Evolutionary conservation across 257 asterid genomes (phyloP), one percentile per base, ranked within the genome.

Genomic region (Misopates orontium): DNA sequence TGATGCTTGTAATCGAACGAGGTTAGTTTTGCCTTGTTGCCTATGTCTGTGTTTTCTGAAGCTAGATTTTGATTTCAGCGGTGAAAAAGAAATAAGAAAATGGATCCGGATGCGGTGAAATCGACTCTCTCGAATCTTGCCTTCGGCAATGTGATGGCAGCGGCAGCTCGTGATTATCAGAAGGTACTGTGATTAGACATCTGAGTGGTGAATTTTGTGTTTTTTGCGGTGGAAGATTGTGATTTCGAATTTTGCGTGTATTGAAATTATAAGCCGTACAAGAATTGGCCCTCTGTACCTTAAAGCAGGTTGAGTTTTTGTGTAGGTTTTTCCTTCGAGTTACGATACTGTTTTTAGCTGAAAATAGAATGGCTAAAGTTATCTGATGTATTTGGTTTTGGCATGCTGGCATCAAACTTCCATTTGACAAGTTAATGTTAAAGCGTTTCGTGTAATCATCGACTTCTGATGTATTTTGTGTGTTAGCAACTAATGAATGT

Each of bases 121-220:
- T 90, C 96, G 45, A 93, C 95, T 24, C 95, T 93, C 56, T 68
- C 86, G 25, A 87, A 79, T 78, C 74, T 93, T 84, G 95, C 95
- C 42, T 93, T 81, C 71, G 97, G 99, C 69, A 93, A 93, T 84
- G 99, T 90, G 9, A 56, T 93, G 85, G 99, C 97, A 40, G 97
- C 99, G 22, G 99, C 99, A n/a, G 99, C 97, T 67, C 96, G 97
- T 62, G 97, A 93, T 86, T 90, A 90, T 71, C 91, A 93, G 58
- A 93, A 90, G 96, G 99, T 92, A n/a, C 17, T 8, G 8, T 56
- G 1, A 10, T 36, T 17, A 10, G 47, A 23, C 1, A 56, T 3
- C 10, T 20, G 52, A 13, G 16, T 4, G 52, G 8, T 47, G 52
- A 18, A 47, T 23, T 49, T 31, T 1, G 1, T 14, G 4, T 32